Percentiles rank a stretch among this genome's conserved stretches.
Evolutionary conservation across 352 stramenopile species (phyloP).

Genomic region (Peronospora destructor): DNA sequence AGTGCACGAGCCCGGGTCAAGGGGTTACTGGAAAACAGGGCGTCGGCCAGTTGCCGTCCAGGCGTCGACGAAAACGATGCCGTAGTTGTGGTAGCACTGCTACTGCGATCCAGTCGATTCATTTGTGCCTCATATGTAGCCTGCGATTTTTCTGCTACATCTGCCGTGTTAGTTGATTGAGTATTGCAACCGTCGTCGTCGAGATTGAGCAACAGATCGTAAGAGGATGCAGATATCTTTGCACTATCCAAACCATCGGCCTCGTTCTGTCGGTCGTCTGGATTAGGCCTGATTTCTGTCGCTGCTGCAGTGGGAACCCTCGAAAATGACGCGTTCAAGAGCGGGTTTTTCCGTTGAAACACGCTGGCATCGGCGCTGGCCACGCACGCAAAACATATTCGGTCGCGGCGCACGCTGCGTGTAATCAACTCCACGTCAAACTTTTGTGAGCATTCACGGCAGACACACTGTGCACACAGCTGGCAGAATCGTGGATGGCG

Average conservation of each 20-base stretch:
- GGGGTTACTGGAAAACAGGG: slow-evolving; percentile 53
- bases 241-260: neutral
- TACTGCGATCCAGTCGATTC: slow-evolving; percentile 22
- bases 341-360: slow-evolving; percentile 31
- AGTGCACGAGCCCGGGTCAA: slow-evolving; percentile 43
- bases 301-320: slow-evolving; percentile 12
- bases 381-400: slow-evolving; percentile 57
- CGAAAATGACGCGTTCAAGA: slow-evolving; percentile 18
- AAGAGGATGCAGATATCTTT: slow-evolving; percentile 25
- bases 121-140: slow-evolving; percentile 10
- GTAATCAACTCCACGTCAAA: slow-evolving; percentile 56
- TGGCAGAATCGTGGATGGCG: slow-evolving; percentile 56
- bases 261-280: slow-evolving; percentile 5
- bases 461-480: slow-evolving; percentile 55
- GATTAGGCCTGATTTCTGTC: neutral
- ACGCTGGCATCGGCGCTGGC: slow-evolving; percentile 44
- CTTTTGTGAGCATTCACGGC: slow-evolving; percentile 55
- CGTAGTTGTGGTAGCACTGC: slow-evolving; percentile 19
- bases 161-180: slow-evolving; percentile 2
- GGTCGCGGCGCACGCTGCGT: slow-evolving; percentile 41
- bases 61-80: slow-evolving; percentile 30
- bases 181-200: slow-evolving; percentile 3
- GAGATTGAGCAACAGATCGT: slow-evolving; percentile 19
- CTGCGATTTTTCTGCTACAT: slow-evolving; percentile 5
- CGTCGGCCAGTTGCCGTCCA: slow-evolving; percentile 47